phyloP scores from a whole-genome alignment of 176 grass and related monocot genomes.

The Triticum urartu region DNA sequence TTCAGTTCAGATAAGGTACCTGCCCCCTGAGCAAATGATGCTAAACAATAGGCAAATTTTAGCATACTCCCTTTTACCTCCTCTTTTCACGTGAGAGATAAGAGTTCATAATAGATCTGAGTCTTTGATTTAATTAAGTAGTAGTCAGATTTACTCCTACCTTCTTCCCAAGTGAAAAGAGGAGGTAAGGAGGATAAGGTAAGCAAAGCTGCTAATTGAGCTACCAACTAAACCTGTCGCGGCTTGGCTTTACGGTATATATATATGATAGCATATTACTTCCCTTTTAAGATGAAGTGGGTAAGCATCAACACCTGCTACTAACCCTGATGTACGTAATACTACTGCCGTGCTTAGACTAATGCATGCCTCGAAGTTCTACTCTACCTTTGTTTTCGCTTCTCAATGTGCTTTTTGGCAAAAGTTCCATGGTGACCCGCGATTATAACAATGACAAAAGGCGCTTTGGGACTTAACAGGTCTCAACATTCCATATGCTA shows the following conservation, averaged over 20 bases:
- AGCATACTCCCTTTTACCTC: too few species aligned
- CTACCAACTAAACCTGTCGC: conserved; percentile 23
- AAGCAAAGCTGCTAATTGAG: conserved; percentile 16
- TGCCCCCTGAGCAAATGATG: background rate
- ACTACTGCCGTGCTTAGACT: background rate
- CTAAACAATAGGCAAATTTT: background rate
- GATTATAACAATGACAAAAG: background rate
- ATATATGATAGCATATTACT: too few species aligned
- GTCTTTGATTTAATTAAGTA: too few species aligned
- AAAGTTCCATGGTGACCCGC: background rate
- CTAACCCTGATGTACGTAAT: background rate
- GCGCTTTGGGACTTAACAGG: background rate
- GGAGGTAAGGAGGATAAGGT: background rate
- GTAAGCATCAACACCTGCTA: background rate
- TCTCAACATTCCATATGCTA: conserved; percentile 36
- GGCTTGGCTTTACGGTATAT: conserved; percentile 8
- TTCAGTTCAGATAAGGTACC: background rate
- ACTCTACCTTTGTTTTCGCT: background rate
- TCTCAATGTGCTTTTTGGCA: background rate
- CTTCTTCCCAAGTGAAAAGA: too few species aligned
- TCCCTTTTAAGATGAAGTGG: too few species aligned
- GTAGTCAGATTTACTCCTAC: too few species aligned
- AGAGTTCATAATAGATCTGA: too few species aligned
- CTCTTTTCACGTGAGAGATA: too few species aligned
- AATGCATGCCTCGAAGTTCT: background rate